Evolutionary conservation across 2,329 filamentous ascomycete genomes (phyloP), one percentile per base, ranked within the genome.

Genomic region (Capronia coronata): DNA sequence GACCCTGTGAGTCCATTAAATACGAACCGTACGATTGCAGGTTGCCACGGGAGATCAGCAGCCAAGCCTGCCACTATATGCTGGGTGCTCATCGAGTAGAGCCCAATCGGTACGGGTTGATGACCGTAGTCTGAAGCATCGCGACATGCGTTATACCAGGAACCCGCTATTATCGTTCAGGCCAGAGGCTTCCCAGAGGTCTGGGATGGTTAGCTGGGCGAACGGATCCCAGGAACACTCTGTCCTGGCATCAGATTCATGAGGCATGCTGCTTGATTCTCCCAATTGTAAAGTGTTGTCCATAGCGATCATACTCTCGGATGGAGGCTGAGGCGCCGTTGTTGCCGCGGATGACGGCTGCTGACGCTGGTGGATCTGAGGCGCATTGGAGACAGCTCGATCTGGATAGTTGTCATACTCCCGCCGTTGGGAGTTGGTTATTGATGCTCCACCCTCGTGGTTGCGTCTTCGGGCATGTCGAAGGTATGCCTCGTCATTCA

Each of bases 161-260:
- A 27, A 27, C 25, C 25, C 25, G 25, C 6, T 27, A 21, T 44
- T 34, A 11, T 44, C 42, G 21, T 44, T 19, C 14, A 44, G 18
- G 14, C 30, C 42, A 14, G 42, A 32, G 9, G 42, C 16, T 10
- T 44, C 42, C 42, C 42, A 44, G 11, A 44, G 42, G 25, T 44
- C 42, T 18, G 42, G 42, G 4, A 44, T 44, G 2, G n/a, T 34
- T 10, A 44, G 19, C 3, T 19, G 42, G 9, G 27, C 23, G 14
- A 44, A 44, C 1, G 42, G 42, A 18, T 44, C 25, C 42, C 42
- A 44, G 8, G 14, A 3, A 1, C 30, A 25, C n/a, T 22, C 18
- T 32, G 30, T 44, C 3, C n/a, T 34, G 19, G 30, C 42, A 32
- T 34, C 27, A 21, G 34, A n/a, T 37, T 44, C 25, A 11, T 44